Evolutionary conservation across 768 basidiomycete species (phyloP).

Genomic region (Paxillus ammoniavirescens): DNA sequence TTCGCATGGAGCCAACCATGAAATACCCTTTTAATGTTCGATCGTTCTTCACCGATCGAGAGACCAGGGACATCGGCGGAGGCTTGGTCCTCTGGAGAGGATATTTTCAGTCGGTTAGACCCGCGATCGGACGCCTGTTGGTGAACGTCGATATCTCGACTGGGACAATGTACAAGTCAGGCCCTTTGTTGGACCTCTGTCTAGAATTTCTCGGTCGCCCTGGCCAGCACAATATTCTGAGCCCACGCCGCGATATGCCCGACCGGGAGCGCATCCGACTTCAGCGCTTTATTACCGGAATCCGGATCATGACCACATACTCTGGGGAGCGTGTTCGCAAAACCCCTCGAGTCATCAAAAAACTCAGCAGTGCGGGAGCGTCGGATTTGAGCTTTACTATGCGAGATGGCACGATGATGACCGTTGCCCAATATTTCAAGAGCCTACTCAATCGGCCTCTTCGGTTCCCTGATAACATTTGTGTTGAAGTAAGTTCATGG

Average conservation of each 20-base stretch:
- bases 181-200: slow-evolving; percentile 56
- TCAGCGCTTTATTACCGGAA: slow-evolving; percentile 53
- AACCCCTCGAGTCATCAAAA: slow-evolving; percentile 61
- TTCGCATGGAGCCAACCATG: slow-evolving; percentile 71
- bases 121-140: slow-evolving; percentile 59
- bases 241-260: slow-evolving; percentile 41
- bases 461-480: slow-evolving; percentile 60
- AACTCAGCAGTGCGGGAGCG: slow-evolving; percentile 54
- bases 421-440: slow-evolving; percentile 64
- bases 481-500: slow-evolving; percentile 55
- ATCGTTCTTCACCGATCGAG: slow-evolving; percentile 67
- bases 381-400: slow-evolving; percentile 52
- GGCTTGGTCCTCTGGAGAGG: slow-evolving; percentile 78
- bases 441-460: slow-evolving; percentile 51
- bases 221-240: slow-evolving; percentile 32
- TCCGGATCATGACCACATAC: slow-evolving; percentile 47
- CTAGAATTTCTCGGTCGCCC: slow-evolving; percentile 48
- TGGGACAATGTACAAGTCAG: slow-evolving; percentile 71
- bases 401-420: slow-evolving; percentile 53
- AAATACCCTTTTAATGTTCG: slow-evolving; percentile 70
- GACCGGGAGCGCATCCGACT: slow-evolving; percentile 54
- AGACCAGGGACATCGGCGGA: slow-evolving; percentile 50
- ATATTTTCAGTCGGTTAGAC: slow-evolving; percentile 78
- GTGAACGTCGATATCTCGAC: slow-evolving; percentile 80
- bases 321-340: slow-evolving; percentile 36